Base-by-base conservation (phyloP, 106 monocot species). In the Phalaenopsis aphrodite region DNA sequence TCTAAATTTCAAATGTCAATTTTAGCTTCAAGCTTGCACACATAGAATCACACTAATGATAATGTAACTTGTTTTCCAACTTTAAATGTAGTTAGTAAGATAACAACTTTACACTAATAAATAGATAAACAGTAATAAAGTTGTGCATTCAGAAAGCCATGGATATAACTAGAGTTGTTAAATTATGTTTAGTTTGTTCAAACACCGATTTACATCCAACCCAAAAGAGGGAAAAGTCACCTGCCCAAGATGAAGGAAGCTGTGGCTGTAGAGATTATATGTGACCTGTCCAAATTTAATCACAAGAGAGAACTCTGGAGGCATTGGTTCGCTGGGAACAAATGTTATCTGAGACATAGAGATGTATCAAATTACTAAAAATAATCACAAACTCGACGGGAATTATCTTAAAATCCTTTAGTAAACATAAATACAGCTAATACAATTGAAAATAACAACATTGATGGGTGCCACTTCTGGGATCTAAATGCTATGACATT, bases 231-330 rank as follows among this genome's bases (percentile, higher is more conserved):
- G 21, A 79, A 11, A 79, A 84, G 41, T 83, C 85, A 96, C 96
- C 96, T 94, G 96, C 71, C 96, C 96, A 79, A 94, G 85, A 81
- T 93, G 85, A 78, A 96, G 91, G 81, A 93, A 96, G 78, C 96
- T 96, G 75, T 96, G 89, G 55, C 88, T 93, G 61, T 91, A 96
- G 69, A 96, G 89, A 64, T 87, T 87, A 83, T 96, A 93, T 21
- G 81, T 85, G 48, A 45, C 69, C 82, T 90, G 86, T 14, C 93
- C 93, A 91, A 93, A 88, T 75, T 65, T 88, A 72, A 96, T 82
- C 24, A 83, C 78, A 82, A 79, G 86, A 45, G 87, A 88, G 72
- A 91, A 90, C 76, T 93, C 91, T 17, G 84, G 42, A 4, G 93
- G 93, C n/a, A 93, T 15, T 43, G 80, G 78, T 82, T 96, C 93